These are phyloP conservation scores for Geotrichum histeridarum DNA, from an alignment of 1,139 yeast species.

Conservation along the genomic window DNA sequence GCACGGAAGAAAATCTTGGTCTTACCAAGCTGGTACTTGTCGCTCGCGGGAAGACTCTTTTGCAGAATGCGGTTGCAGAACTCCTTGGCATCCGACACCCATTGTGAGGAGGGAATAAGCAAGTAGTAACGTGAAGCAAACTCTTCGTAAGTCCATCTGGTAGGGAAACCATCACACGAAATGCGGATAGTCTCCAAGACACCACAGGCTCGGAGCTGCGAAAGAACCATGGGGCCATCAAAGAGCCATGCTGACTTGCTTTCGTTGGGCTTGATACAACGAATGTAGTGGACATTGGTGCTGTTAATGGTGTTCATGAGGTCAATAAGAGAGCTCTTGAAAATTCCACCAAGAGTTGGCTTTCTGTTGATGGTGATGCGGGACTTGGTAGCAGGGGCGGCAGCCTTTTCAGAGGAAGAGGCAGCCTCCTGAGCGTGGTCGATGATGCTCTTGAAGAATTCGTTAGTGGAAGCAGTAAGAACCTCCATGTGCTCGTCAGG, in stretches of 20 bases:
- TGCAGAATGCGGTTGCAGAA: slow-evolving; percentile 66
- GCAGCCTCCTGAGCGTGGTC: slow-evolving; percentile 59
- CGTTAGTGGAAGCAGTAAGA: slow-evolving; percentile 62
- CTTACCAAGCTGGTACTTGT: slow-evolving; percentile 71
- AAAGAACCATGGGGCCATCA: slow-evolving; percentile 90
- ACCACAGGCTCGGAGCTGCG: slow-evolving; percentile 97
- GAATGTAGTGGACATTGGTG: slow-evolving; percentile 91
- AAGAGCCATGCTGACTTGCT: slow-evolving; percentile 93
- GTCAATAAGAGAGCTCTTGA: slow-evolving; percentile 86
- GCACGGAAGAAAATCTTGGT: slow-evolving; percentile 91
- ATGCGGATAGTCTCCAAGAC: slow-evolving; percentile 93
- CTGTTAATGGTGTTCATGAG: slow-evolving; percentile 89
- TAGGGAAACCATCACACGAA: slow-evolving; percentile 97
- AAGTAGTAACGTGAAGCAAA: slow-evolving; percentile 87
- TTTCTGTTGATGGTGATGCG: slow-evolving; percentile 55
- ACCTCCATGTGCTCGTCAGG: slow-evolving; percentile 93
- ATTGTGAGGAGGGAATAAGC: slow-evolving; percentile 63
- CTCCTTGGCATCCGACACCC: slow-evolving; percentile 57
- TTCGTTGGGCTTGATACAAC: slow-evolving; percentile 96
- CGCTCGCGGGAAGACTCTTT: slow-evolving; percentile 55
- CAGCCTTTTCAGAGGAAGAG: slow-evolving; percentile 50
- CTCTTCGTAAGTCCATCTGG: slow-evolving; percentile 92
- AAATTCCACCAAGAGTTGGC: slow-evolving; percentile 92
- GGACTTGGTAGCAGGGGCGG: slow-evolving; percentile 32
- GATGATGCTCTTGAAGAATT: slow-evolving; percentile 58